phyloP scores from a whole-genome alignment of 2,329 filamentous ascomycete genomes.

The Monosporascus sp. region DNA sequence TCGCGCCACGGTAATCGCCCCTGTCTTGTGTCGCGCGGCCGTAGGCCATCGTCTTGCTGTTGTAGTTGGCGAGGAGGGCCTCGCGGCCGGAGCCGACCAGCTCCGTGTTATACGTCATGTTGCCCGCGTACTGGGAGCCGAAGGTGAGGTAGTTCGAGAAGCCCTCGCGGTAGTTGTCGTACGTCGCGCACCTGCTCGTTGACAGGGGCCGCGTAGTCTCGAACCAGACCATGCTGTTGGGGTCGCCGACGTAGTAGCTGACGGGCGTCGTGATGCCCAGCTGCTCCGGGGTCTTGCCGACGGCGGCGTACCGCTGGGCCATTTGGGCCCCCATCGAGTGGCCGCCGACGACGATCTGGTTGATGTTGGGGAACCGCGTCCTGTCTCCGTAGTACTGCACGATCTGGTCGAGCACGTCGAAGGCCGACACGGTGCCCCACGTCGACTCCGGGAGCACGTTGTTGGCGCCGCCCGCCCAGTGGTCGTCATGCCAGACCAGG shows the following conservation, averaged over 20 bases:
- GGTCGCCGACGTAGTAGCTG: constrained; percentile 8
- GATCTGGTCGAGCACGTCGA: constrained; percentile 7
- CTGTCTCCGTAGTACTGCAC: constrained; percentile 6
- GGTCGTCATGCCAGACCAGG: constrained; percentile 4
- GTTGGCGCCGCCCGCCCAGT: constrained; percentile 6
- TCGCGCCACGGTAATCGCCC: constrained; percentile 3
- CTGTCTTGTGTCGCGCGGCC: constrained; percentile 3
- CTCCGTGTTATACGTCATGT: constrained; percentile 5
- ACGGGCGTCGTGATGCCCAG: constrained; percentile 3
- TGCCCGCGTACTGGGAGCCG: not conserved
- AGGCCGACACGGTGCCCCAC: constrained; percentile 1
- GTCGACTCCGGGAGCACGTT: constrained; percentile 4
- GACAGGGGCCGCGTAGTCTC: constrained; percentile 1
- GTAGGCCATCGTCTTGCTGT: constrained; percentile 5
- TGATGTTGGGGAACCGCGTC: constrained; percentile 6
- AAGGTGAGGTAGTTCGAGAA: constrained; percentile 4
- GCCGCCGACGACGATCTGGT: constrained; percentile 7
- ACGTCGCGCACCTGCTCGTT: constrained; percentile 2
- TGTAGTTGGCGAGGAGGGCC: constrained; percentile 5
- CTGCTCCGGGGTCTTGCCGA: constrained; percentile 2
- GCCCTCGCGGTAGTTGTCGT: constrained; percentile 7
- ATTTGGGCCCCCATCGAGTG: constrained; percentile 9
- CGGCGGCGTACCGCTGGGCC: constrained; percentile 8
- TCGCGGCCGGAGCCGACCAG: constrained; percentile 2
- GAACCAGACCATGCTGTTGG: constrained; percentile 9